phyloP scores from a whole-genome alignment of 1,284 basidiomycete genomes.

The Ceratobasidium sp. region DNA sequence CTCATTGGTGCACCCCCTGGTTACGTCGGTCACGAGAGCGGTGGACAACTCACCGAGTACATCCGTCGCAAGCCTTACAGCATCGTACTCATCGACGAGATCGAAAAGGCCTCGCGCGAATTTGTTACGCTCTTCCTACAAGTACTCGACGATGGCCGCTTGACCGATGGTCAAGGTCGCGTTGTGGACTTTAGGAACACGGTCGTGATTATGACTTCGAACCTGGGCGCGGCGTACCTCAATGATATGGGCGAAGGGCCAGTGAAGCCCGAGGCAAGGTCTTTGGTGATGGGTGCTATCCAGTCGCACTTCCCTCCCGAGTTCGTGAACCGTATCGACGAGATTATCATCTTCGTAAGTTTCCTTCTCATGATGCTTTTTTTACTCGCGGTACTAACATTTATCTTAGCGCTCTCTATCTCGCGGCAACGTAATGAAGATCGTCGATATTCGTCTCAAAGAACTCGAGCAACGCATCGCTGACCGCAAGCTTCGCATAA shows the following conservation, averaged over 20 bases:
- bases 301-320: constrained; percentile 90
- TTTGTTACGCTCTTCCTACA: constrained; percentile 93
- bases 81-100: constrained; percentile 82
- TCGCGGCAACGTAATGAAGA: constrained; percentile 75
- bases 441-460: constrained; percentile 82
- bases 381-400: constrained; percentile 45
- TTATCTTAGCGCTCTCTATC: constrained; percentile 74
- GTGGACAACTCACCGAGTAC: constrained; percentile 91
- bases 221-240: constrained; percentile 81
- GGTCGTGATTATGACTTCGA: constrained; percentile 94
- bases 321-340: constrained; percentile 91
- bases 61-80: constrained; percentile 86
- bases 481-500: constrained; percentile 80
- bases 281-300: constrained; percentile 80
- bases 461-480: constrained; percentile 63
- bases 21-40: constrained; percentile 91
- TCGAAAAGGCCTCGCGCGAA: constrained; percentile 90
- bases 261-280: constrained; percentile 67
- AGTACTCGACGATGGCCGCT: constrained; percentile 92
- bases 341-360: constrained; percentile 87
- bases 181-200: constrained; percentile 80
- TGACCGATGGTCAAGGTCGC: constrained; percentile 88
- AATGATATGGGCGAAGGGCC: constrained; percentile 79
- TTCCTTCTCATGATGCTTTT: constrained; percentile 2
- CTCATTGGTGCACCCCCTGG: constrained; percentile 90